Base-by-base conservation (phyloP, 768 basidiomycete genomes). In the Coprinopsis cinerea region DNA sequence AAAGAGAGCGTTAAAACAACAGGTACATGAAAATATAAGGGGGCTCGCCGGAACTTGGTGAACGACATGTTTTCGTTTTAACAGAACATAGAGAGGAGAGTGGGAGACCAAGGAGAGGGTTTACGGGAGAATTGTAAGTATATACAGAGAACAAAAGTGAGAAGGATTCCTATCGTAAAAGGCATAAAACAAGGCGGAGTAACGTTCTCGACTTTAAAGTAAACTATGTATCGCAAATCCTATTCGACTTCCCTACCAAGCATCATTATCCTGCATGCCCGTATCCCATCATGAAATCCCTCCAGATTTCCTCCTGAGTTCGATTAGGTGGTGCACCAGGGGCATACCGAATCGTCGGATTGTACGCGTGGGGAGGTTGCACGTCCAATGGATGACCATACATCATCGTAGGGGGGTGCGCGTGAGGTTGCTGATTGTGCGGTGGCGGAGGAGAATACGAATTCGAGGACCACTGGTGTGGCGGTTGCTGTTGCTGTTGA, bases 271-370 rank as follows among this genome's bases (percentile, higher is more conserved):
- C n/a, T n/a, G n/a, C n/a, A n/a, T 47, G 45, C 24, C 37, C 28
- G 41, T 42, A 49, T 11, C 47, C 43, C 22, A 37, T 28, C 44
- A 52, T 47, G 22, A 52, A 46, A 42, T 50, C 37, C 14, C 49
- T 46, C 49, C 54, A 51, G 25, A 51, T 51, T 36, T 51, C 50
- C 30, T 51, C 50, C 27, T 51, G 50, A 2, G 50, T 51, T 9
- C 17, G 43, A 15, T 40, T 22, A 20, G 22, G 43, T 5, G 23
- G 30, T n/a, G 28, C 32, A 14, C 50, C 50, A 28, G 43, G 36
- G 2, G 20, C 43, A 39, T 44, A 46, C 23, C 50, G 43, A 4
- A 46, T 40, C 22, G 40, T 46, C 4, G 44, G 50, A 34, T 44
- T 32, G 36, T 20, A 44, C 24, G 50, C 34, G 11, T 51, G 40